Evolutionary conservation across 208 protist species (phyloP).

Genomic region (Leishmania lainsoni): DNA sequence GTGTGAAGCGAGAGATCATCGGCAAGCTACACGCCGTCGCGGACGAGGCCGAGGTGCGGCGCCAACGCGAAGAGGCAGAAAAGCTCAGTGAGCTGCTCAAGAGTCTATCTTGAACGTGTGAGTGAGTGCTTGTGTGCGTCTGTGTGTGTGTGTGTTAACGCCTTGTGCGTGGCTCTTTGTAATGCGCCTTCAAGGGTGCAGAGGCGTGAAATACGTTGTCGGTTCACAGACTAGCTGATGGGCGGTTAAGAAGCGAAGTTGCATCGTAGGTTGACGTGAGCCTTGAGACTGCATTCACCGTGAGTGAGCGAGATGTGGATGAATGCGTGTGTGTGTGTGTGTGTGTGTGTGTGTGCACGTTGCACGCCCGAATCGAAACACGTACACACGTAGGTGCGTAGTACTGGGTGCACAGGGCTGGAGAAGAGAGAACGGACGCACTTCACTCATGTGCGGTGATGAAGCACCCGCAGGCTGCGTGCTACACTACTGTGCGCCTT

Average conservation of each 20-base stretch:
- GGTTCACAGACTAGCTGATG: not conserved
- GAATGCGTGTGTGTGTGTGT: conserved; percentile 1
- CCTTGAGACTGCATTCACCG: not conserved
- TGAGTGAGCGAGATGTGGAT: not conserved
- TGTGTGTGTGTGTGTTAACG: not conserved
- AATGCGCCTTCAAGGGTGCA: not conserved
- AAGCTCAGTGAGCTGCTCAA: conserved; percentile 38
- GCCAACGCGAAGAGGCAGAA: conserved; percentile 66
- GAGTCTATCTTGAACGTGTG: conserved; percentile 8
- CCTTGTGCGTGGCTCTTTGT: not conserved
- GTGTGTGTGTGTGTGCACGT: not conserved
- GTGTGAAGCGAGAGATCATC: conserved; percentile 74
- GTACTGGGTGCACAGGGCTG: not conserved
- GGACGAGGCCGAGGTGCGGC: conserved; percentile 68
- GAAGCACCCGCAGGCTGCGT: not conserved
- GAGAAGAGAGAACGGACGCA: not conserved
- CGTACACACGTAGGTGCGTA: not conserved
- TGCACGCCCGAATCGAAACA: not conserved
- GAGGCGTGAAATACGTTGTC: not conserved
- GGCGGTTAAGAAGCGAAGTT: not conserved
- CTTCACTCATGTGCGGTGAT: not conserved
- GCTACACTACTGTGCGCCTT: not conserved
- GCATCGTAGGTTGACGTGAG: no score
- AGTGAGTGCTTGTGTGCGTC: not conserved
- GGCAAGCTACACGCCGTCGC: conserved; percentile 65